Percentiles rank a stretch among this genome's conserved stretches.
phyloP scores from a whole-genome alignment of 1,284 basidiomycete species.

The Fomitiporia mediterranea region DNA sequence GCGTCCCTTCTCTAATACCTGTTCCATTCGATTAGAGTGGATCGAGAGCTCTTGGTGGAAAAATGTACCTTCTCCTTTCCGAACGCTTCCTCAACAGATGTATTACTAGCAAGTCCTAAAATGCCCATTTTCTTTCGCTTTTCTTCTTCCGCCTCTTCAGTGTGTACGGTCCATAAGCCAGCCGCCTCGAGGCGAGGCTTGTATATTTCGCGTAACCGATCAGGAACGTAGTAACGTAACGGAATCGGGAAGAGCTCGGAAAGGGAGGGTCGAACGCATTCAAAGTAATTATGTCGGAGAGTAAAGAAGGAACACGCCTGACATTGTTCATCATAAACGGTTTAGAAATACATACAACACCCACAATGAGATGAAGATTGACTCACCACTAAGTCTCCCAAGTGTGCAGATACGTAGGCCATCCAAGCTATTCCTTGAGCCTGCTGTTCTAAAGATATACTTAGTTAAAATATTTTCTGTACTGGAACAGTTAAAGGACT shows the following conservation, averaged over 20 bases:
- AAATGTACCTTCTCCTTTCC: constrained; percentile 55
- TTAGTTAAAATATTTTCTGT: too few relatives aligned
- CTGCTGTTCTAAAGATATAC: too few relatives aligned
- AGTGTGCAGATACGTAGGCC: constrained; percentile 57
- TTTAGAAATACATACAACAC: background rate
- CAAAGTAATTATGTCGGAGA: constrained; percentile 55
- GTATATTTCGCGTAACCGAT: constrained; percentile 53
- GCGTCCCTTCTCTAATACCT: constrained; percentile 61
- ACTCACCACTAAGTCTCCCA: constrained; percentile 68
- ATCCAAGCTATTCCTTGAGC: constrained; percentile 56
- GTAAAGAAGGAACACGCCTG: constrained; percentile 58
- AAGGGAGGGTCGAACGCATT: constrained; percentile 48
- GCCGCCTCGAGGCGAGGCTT: constrained; percentile 53
- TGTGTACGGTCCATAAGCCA: constrained; percentile 55
- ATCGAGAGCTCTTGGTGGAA: background rate
- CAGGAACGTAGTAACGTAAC: constrained; percentile 67
- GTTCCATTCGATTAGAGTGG: background rate
- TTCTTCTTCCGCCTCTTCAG: constrained; percentile 39
- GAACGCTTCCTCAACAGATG: constrained; percentile 42
- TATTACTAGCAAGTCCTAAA: constrained; percentile 34
- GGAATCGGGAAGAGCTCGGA: constrained; percentile 57
- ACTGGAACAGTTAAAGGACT: too few relatives aligned
- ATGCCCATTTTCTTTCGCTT: constrained; percentile 25
- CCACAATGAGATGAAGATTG: background rate
- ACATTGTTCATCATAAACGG: constrained; percentile 23